A percentile compares a stretch with the other conserved stretches of the same genome.
These are phyloP conservation scores for Fusarium praegraminearum DNA, from an alignment of 2,329 filamentous ascomycete species.

Conservation along the genomic window DNA sequence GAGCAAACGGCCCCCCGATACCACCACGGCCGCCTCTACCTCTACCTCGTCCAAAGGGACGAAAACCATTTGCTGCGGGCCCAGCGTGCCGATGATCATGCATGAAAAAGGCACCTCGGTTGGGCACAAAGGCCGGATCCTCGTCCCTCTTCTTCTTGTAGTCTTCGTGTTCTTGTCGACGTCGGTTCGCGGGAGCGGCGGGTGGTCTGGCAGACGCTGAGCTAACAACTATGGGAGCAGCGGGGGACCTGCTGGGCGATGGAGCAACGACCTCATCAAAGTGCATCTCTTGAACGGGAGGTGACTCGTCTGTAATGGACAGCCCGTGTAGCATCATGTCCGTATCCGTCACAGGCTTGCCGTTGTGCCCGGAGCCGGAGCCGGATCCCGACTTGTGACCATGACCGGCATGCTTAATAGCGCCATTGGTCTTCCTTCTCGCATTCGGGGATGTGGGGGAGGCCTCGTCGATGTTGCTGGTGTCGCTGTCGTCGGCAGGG, in stretches of 20 bases:
- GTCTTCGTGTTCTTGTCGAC: slow-evolving; percentile 88
- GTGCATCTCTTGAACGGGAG: slow-evolving; percentile 59
- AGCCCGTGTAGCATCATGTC: slow-evolving; percentile 70
- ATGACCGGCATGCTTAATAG: slow-evolving; percentile 51
- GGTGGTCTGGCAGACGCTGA: slow-evolving; percentile 63
- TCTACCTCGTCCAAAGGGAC: slow-evolving; percentile 75
- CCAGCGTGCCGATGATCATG: slow-evolving; percentile 89
- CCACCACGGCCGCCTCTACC: slow-evolving; percentile 72
- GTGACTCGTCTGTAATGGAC: slow-evolving; percentile 58
- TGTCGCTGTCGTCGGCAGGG: slow-evolving; percentile 70
- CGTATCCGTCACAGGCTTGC: slow-evolving; percentile 62
- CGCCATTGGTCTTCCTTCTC: slow-evolving; percentile 58
- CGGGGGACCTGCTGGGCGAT: slow-evolving; percentile 56
- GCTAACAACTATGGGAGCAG: slow-evolving; percentile 67
- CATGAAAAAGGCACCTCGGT: slow-evolving; percentile 95
- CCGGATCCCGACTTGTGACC: slow-evolving; percentile 54
- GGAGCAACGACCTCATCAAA: slow-evolving; percentile 58
- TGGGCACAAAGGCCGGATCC: slow-evolving; percentile 93
- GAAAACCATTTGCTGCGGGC: slow-evolving; percentile 81
- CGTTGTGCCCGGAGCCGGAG: slow-evolving; percentile 51
- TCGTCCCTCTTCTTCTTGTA: slow-evolving; percentile 89
- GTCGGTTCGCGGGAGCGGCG: slow-evolving; percentile 74
- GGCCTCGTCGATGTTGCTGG: slow-evolving; percentile 70
- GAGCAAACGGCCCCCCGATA: slow-evolving; percentile 68
- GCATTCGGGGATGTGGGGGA: slow-evolving; percentile 62